Conservation (phyloP, 345 rosid species). For the Conringia planisiliqua region DNA sequence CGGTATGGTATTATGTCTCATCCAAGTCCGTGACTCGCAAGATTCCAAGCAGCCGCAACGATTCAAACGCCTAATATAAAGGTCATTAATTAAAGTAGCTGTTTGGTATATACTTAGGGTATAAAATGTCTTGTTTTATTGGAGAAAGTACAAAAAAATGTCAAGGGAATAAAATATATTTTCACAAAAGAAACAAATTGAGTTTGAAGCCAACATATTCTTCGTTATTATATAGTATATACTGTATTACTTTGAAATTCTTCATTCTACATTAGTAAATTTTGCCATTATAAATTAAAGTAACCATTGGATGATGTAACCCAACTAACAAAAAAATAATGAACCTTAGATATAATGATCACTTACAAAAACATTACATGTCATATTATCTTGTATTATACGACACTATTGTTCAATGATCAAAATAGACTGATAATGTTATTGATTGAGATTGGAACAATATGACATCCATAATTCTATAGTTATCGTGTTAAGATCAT, state of each 20-base stretch:
- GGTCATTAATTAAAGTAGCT: neutral
- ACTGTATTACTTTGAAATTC: neutral
- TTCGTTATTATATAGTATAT: neutral
- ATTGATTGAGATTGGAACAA: neutral
- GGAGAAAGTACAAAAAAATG: neutral
- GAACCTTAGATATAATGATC: neutral
- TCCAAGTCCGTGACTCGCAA: slow-evolving; percentile 8
- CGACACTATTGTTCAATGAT: neutral
- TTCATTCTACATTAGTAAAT: neutral
- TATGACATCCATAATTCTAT: neutral
- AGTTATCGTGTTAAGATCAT: neutral
- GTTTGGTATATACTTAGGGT: neutral
- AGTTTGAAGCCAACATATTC: neutral
- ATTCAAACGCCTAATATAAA: neutral
- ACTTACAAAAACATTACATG: neutral
- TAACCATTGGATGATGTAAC: neutral
- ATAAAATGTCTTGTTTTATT: neutral
- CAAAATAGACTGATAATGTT: neutral
- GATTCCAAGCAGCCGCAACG: slow-evolving; percentile 7
- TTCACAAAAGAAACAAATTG: neutral
- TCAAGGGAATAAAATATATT: neutral
- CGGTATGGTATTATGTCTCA: neutral
- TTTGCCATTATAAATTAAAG: neutral
- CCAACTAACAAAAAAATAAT: neutral
- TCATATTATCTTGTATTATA: neutral